A percentile compares a stretch with the other conserved stretches of the same genome.
Conservation (phyloP, 1,139 yeast species). For the Kodamaea anthophila region DNA sequence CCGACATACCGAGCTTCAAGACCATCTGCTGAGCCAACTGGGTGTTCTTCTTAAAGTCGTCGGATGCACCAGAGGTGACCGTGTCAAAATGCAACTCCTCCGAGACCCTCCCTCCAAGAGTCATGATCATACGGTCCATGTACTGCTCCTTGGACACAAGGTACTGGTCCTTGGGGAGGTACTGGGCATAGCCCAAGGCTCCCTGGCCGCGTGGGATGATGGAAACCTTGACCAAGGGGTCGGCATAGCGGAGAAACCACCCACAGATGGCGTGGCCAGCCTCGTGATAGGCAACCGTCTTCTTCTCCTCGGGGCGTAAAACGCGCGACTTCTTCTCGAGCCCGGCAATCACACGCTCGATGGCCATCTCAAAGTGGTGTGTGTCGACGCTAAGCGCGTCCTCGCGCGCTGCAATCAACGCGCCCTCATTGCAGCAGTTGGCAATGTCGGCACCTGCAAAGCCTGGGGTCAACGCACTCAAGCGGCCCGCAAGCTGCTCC, state of each 20-base stretch:
- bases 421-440: conserved; percentile 78
- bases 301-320: conserved; percentile 65
- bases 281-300: conserved; percentile 73
- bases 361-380: conserved; percentile 70
- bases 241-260: conserved; percentile 67
- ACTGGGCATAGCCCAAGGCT: conserved; percentile 79
- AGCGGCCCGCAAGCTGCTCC: conserved; percentile 60
- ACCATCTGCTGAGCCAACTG: conserved; percentile 77
- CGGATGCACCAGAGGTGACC: conserved; percentile 80
- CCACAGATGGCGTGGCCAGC: conserved; percentile 84
- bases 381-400: conserved; percentile 51
- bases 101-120: conserved; percentile 74
- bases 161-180: conserved; percentile 71
- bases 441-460: conserved; percentile 86
- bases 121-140: conserved; percentile 72
- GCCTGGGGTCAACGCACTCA: conserved; percentile 78
- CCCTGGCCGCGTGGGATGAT: conserved; percentile 83
- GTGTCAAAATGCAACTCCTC: conserved; percentile 72
- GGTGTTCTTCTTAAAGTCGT: conserved; percentile 75
- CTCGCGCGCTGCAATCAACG: conserved; percentile 71
- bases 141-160: conserved; percentile 61
- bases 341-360: conserved; percentile 79
- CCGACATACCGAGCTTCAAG: conserved; percentile 69
- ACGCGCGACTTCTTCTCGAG: conserved; percentile 67
- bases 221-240: conserved; percentile 74